Base-by-base conservation (phyloP, 805 yeast genomes). In the Cyberlindnera maritima region DNA sequence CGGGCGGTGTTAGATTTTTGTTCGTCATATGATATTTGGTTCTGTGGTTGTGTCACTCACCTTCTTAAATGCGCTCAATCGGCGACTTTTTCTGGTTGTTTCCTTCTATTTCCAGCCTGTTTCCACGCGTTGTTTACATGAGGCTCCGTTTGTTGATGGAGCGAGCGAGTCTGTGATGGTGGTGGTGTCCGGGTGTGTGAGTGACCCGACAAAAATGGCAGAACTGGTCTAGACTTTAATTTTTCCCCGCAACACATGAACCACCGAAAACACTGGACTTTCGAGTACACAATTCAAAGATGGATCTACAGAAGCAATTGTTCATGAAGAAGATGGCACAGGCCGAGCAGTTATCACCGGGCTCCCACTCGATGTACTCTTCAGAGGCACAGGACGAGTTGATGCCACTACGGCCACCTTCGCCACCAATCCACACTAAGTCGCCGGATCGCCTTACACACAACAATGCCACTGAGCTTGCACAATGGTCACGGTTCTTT, bases 401-500 rank as follows among this genome's bases (percentile, higher is more conserved):
- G 19, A 44, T 39, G 39, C 52, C 52, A 4, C 39, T 48, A 15
- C 41, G 52, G 13, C 52, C 52, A 7, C 52, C 52, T 8, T 48
- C 52, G 1, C 52, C 52, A 13, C 52, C 52, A 8, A 29, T 41
- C 2, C 48, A 48, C 39, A 4, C 41, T 11, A 28, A 28, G 31
- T 28, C 31, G 11, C 31, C 31, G 13, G 31, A 28, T 6, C 31
- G 31, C 31, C n/a, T 11, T 28, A 14, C 31, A 4, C 31, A 28
- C n/a, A 11, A 18, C 5, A n/a, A 8, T 4, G 8, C 15, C 7
- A 12, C 17, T 2, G 29, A 26, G 4, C 36, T 36, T 2, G 44
- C 48, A 2, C 35, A 39, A 21, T 70, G 75, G 75, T 34, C 49
- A 0, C 67, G 64, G 5, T 71, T 50, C 49, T 75, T 75, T 46